These are phyloP conservation scores for Zasmidium angulare DNA, from an alignment of 2,329 filamentous ascomycete species.

Conservation along the genomic window DNA sequence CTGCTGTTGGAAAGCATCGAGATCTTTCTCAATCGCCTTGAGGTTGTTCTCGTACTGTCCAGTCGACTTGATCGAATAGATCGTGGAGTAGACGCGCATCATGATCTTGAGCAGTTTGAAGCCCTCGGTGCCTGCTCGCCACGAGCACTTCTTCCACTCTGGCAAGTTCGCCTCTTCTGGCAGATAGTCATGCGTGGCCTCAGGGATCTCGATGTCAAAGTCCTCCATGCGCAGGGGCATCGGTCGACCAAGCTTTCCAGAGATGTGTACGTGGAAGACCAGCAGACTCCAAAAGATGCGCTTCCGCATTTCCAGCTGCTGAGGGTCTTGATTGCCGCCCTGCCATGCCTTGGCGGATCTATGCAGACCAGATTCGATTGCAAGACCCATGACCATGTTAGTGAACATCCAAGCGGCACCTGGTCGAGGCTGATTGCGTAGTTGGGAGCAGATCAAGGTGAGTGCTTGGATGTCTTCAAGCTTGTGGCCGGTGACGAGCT, in stretches of 20 bases:
- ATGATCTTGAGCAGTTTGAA: slow-evolving; percentile 66
- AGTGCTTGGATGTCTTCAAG: slow-evolving; percentile 71
- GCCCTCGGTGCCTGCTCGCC: slow-evolving; percentile 64
- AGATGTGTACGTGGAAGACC: slow-evolving; percentile 65
- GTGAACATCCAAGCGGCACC: slow-evolving; percentile 70
- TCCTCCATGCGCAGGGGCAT: slow-evolving; percentile 73
- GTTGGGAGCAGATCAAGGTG: slow-evolving; percentile 68
- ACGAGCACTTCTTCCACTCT: slow-evolving; percentile 60
- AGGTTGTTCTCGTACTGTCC: slow-evolving; percentile 61
- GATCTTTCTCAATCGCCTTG: slow-evolving; percentile 63
- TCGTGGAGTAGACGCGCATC: slow-evolving; percentile 71
- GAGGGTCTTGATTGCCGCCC: slow-evolving; percentile 53
- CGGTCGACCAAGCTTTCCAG: slow-evolving; percentile 73
- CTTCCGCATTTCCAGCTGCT: slow-evolving; percentile 75
- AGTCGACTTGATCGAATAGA: slow-evolving; percentile 68
- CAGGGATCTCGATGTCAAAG: slow-evolving; percentile 75
- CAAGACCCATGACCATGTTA: slow-evolving; percentile 64
- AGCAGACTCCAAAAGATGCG: slow-evolving; percentile 75
- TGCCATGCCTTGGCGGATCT: slow-evolving; percentile 64
- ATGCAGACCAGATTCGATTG: slow-evolving; percentile 74
- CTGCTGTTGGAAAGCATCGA: slow-evolving; percentile 62
- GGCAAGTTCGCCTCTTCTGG: slow-evolving; percentile 56
- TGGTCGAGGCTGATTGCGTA: slow-evolving; percentile 76
- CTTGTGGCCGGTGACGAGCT: slow-evolving; percentile 62
- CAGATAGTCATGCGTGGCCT: slow-evolving; percentile 68